Percentiles rank a stretch among this genome's conserved stretches.
Conservation (phyloP, 1,139 yeast species). For the Candida dubliniensis region DNA sequence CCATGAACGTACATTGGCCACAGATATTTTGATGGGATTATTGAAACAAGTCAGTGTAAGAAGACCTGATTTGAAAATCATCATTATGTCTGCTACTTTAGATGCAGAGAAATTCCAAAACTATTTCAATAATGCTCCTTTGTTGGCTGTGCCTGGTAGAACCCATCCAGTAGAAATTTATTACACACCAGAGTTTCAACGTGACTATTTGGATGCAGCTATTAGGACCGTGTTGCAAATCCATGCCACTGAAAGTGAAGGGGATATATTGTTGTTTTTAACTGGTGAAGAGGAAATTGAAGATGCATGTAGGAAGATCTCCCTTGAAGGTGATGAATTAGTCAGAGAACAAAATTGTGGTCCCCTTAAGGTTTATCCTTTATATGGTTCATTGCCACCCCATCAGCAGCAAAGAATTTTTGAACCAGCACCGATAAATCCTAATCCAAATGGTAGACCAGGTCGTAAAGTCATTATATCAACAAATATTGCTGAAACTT, state of each 20-base stretch:
- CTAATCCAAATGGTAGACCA: slow-evolving; percentile 70
- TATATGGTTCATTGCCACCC: slow-evolving; percentile 96
- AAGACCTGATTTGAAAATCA: slow-evolving; percentile 86
- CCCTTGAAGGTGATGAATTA: slow-evolving; percentile 84
- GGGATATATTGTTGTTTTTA: slow-evolving; percentile 83
- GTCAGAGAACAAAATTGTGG: slow-evolving; percentile 88
- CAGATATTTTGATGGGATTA: slow-evolving; percentile 95
- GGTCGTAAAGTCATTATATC: slow-evolving; percentile 92
- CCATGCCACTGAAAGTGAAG: slow-evolving; percentile 94
- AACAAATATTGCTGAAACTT: slow-evolving; percentile 98
- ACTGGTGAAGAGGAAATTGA: slow-evolving; percentile 99
- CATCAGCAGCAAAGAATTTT: slow-evolving; percentile 91
- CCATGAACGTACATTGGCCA: slow-evolving; percentile 94
- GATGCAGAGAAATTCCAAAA: slow-evolving; percentile 95
- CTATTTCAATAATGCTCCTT: slow-evolving; percentile 88
- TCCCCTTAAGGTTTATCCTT: slow-evolving; percentile 84
- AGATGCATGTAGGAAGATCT: slow-evolving; percentile 88
- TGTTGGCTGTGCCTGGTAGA: slow-evolving; percentile 96
- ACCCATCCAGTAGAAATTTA: slow-evolving; percentile 96
- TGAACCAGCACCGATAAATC: slow-evolving; percentile 77
- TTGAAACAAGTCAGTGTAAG: slow-evolving; percentile 76
- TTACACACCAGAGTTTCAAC: slow-evolving; percentile 94
- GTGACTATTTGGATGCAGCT: slow-evolving; percentile 93
- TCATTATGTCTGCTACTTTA: slow-evolving; percentile 96
- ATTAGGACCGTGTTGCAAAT: slow-evolving; percentile 92